Evolutionary conservation across 441 rosid species (phyloP).

Genomic region (Erodium trifolium): DNA sequence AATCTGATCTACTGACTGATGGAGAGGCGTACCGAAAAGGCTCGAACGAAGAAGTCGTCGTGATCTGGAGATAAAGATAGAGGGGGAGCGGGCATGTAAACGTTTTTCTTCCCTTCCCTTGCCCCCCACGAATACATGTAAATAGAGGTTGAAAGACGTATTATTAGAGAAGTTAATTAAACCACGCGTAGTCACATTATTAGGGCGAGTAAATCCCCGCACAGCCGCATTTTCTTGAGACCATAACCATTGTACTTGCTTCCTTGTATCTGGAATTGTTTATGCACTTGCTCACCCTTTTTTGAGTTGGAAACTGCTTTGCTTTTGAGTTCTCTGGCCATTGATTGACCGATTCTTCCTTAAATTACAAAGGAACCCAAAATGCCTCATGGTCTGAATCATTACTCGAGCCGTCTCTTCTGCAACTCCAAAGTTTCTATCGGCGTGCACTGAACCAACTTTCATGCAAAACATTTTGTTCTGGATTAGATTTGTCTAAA

Average conservation of each 20-base stretch:
- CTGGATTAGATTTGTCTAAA: not conserved
- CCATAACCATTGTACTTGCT: slow-evolving; percentile 24
- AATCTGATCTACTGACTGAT: no score
- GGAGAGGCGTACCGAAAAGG: no score
- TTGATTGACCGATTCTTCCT: not conserved
- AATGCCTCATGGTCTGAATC: not conserved
- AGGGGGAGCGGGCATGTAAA: no score
- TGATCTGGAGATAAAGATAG: no score
- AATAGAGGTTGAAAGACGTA: no score
- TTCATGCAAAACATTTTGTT: not conserved
- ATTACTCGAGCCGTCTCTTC: no score
- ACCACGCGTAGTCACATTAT: slow-evolving; percentile 22
- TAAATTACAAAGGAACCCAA: not conserved
- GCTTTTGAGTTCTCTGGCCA: not conserved
- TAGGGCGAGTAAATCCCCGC: slow-evolving; percentile 30
- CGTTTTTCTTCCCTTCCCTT: no score
- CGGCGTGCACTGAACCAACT: no score
- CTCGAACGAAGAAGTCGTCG: no score
- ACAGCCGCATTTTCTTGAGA: slow-evolving; percentile 43
- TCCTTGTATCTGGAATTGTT: slow-evolving; percentile 10
- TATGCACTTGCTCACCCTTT: slow-evolving; percentile 13
- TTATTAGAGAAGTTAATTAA: no score
- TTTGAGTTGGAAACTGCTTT: slow-evolving; percentile 26
- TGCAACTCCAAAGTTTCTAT: not conserved
- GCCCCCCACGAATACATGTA: no score